phyloP scores from a whole-genome alignment of 331 rosid species.

The Rosa hybrid region DNA sequence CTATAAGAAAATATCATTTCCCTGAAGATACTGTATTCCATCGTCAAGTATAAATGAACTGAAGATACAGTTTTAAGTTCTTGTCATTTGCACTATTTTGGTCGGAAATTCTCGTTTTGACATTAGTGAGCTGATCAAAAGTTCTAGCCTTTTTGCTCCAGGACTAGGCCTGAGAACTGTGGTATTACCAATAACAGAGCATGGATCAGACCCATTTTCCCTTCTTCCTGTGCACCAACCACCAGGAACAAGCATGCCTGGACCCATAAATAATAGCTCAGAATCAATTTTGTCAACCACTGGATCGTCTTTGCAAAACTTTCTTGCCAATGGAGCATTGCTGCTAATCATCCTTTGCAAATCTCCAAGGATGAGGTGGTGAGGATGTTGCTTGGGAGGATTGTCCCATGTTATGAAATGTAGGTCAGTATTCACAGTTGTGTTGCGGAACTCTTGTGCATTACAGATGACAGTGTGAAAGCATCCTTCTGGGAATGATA shows the following conservation, averaged over 20 bases:
- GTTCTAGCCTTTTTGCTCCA: conserved; percentile 79
- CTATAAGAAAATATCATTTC: conserved; percentile 15
- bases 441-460: conserved; percentile 89
- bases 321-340: conserved; percentile 93
- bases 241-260: conserved; percentile 80
- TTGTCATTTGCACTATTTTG: conserved; percentile 78
- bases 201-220: conserved; percentile 86
- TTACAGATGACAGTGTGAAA: conserved; percentile 96
- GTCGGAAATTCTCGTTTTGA: conserved; percentile 71
- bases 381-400: conserved; percentile 99
- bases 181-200: conserved; percentile 55
- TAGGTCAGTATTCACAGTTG: conserved; percentile 89
- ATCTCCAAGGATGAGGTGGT: conserved; percentile 68
- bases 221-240: conserved; percentile 95
- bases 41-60: conserved; percentile 33
- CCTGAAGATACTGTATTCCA: conserved; percentile 24
- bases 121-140: conserved; percentile 62
- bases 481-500: conserved; percentile 96
- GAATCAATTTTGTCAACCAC: conserved; percentile 77
- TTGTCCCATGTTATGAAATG: conserved; percentile 98
- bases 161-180: conserved; percentile 71
- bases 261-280: conserved; percentile 56
- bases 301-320: conserved; percentile 72
- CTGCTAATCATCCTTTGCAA: conserved; percentile 71
- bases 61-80: conserved; percentile 15